These are phyloP conservation scores for Candida ascalaphidarum DNA, from an alignment of 805 yeast species.

Conservation along the genomic window DNA sequence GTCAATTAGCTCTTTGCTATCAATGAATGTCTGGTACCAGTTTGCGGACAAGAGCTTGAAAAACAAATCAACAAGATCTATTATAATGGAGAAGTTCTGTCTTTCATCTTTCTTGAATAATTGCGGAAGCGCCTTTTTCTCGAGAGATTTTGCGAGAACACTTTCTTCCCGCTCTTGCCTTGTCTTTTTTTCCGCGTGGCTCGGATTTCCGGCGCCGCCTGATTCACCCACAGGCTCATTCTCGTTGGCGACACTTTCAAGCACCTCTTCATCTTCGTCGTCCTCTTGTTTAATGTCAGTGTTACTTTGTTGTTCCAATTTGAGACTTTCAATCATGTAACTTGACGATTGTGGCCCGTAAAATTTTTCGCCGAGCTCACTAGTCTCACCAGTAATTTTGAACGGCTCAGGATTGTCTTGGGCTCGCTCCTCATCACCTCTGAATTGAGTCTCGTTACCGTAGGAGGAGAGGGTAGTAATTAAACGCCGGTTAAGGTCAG, in stretches of 20 bases:
- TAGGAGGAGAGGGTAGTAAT: too few relatives aligned
- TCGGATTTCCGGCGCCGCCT: slow-evolving; percentile 1
- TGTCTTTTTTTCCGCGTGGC: not conserved
- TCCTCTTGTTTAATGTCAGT: slow-evolving; percentile 7
- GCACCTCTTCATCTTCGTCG: not conserved
- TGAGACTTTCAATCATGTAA: slow-evolving; percentile 36
- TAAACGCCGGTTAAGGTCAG: too few relatives aligned
- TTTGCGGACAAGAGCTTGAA: slow-evolving; percentile 27
- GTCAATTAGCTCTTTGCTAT: slow-evolving; percentile 19
- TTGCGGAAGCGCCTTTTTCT: slow-evolving; percentile 25
- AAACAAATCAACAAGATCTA: slow-evolving; percentile 29
- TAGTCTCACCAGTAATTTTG: slow-evolving; percentile 25
- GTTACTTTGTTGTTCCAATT: too few relatives aligned
- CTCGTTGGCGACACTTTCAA: not conserved
- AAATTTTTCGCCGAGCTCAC: slow-evolving; percentile 33
- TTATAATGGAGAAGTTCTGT: slow-evolving; percentile 23
- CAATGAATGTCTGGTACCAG: slow-evolving; percentile 33
- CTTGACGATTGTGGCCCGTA: slow-evolving; percentile 45
- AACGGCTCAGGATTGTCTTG: too few relatives aligned
- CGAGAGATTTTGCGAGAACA: slow-evolving; percentile 13
- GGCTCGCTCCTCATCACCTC: too few relatives aligned
- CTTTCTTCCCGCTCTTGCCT: too few relatives aligned
- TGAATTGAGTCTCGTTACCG: too few relatives aligned
- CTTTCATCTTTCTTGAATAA: slow-evolving; percentile 7
- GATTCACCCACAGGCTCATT: not conserved